A percentile compares a stretch with the other conserved stretches of the same genome.
Evolutionary conservation across 2,329 filamentous ascomycete species (phyloP).

Genomic region (Aureobasidium sp.): DNA sequence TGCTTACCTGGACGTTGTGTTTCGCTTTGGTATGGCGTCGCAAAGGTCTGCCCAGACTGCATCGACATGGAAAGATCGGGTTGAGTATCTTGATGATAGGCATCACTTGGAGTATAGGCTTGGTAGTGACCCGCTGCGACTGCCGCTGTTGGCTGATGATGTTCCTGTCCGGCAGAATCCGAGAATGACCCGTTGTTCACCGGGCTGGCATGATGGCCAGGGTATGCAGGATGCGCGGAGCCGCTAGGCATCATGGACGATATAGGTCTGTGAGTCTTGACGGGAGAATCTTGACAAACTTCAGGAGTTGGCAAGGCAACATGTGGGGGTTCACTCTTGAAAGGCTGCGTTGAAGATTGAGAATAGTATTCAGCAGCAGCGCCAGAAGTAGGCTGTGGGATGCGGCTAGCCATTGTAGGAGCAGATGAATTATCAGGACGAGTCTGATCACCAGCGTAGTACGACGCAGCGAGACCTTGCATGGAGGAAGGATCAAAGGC

Average conservation of each 20-base stretch:
- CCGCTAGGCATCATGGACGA: background rate
- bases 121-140: too few relatives aligned
- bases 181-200: background rate
- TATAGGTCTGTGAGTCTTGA: background rate
- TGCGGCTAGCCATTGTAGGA: conserved; percentile 45
- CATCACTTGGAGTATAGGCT: background rate
- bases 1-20: conserved; percentile 32
- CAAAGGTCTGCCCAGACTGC: conserved; percentile 15
- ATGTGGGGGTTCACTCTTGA: background rate
- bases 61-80: background rate
- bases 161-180: background rate
- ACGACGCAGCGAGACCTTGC: conserved; percentile 50
- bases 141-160: too few relatives aligned
- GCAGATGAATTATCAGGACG: conserved; percentile 38
- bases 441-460: conserved; percentile 58
- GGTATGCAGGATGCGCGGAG: background rate
- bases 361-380: conserved; percentile 53
- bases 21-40: conserved; percentile 15
- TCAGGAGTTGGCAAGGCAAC: background rate
- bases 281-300: background rate
- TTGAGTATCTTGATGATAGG: background rate
- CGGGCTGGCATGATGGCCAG: background rate
- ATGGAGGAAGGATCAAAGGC: conserved; percentile 35
- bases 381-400: conserved; percentile 53
- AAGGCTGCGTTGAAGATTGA: conserved; percentile 14